These are phyloP conservation scores for Tothia fuscella DNA, from an alignment of 2,329 filamentous ascomycete genomes.

Conservation along the genomic window DNA sequence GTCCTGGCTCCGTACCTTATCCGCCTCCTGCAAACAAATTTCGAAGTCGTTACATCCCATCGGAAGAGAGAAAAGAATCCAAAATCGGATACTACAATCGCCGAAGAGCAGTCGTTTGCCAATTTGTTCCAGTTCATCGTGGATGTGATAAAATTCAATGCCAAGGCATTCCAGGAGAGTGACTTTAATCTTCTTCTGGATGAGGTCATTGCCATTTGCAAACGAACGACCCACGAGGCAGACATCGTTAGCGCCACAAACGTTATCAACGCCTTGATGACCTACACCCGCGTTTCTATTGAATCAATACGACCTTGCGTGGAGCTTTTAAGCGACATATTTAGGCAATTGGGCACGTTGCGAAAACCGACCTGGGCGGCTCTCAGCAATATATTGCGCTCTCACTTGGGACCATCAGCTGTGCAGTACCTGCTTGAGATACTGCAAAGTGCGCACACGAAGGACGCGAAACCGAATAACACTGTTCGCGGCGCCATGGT, in stretches of 20 bases:
- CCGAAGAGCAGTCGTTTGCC: conserved; percentile 31
- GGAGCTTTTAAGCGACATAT: conserved; percentile 60
- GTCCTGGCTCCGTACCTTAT: conserved; percentile 23
- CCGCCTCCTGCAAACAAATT: conserved; percentile 22
- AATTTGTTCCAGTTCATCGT: conserved; percentile 54
- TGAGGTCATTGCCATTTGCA: conserved; percentile 53
- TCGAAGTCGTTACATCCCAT: conserved; percentile 21
- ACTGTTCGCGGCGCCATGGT: conserved; percentile 47
- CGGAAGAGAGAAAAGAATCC: conserved; percentile 19
- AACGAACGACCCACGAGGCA: conserved; percentile 50
- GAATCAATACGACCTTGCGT: conserved; percentile 53
- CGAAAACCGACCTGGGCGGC: conserved; percentile 58
- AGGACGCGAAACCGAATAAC: conserved; percentile 16
- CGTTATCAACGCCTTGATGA: conserved; percentile 59
- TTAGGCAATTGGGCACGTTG: conserved; percentile 50
- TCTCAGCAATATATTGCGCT: conserved; percentile 57
- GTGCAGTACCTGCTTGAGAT: conserved; percentile 54
- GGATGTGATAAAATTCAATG: conserved; percentile 65
- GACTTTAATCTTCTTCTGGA: conserved; percentile 51
- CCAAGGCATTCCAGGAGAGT: conserved; percentile 52
- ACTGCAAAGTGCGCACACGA: conserved; percentile 32
- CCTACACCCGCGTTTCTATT: conserved; percentile 56
- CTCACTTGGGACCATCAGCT: conserved; percentile 60
- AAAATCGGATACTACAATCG: conserved; percentile 14
- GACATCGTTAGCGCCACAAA: conserved; percentile 57